Evolutionary conservation across 2,329 filamentous ascomycete genomes (phyloP), one percentile per base, ranked within the genome.

Genomic region (Pseudogymnoascus sp.): DNA sequence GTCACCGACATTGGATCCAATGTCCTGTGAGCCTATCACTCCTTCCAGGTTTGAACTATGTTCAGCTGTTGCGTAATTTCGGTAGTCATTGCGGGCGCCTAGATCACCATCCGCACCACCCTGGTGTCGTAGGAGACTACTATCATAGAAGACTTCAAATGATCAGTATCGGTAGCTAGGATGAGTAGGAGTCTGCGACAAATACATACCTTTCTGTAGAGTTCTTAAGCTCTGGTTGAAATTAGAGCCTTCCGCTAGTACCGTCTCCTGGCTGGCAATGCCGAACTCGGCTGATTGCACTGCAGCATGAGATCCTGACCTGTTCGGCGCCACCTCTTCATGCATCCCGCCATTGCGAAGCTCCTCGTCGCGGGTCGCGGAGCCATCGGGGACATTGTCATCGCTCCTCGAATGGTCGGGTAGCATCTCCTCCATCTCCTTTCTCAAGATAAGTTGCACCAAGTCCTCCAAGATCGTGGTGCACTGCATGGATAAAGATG

Each of bases 401-500:
- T 30, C 34, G 10, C 38, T 39, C 3, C 18, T 19, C 10, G 38
- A 39, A 39, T 39, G 10, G 18, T 39, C 38, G 18, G 21, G 18
- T 3, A 39, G 38, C 38, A 63, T 63, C 28, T 55, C 63, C 30
- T 63, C 59, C 59, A 39, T 59, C 38, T 63, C 63, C 30, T 59
- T 58, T 35, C 37, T 30, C n/a, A 64, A 41, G 52, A 63, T 38
- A n/a, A 61, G 41, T 33, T 57, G 26, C 15, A 64, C 55, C 9
- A 69, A 41, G 12, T 65, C 67, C 62, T 62, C 69, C 62, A 60
- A 61, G 38, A 63, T 63, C 58, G 10, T 68, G 39, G 67, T 72
- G 59, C 67, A 65, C 57, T 74, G 73, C 57, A 69, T 72, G 1
- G 73, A 73, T 2, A 75, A 60, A 2, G 68, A 68, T 1, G 71